Evolutionary conservation across 768 basidiomycete genomes (phyloP).

Genomic region (Boletus huronensis): DNA sequence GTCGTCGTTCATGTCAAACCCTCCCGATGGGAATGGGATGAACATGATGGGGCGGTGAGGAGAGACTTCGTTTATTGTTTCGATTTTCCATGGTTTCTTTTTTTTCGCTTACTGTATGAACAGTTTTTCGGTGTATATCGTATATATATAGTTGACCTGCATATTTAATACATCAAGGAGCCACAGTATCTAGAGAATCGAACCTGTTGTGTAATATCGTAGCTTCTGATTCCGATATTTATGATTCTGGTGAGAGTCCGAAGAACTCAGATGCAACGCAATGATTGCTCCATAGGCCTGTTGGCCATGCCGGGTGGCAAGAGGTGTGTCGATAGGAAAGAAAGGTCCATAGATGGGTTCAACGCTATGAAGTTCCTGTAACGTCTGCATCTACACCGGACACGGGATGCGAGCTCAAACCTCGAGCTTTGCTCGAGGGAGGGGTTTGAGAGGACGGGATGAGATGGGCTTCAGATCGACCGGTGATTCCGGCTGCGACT

Average conservation of each 20-base stretch:
- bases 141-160: constrained; percentile 5
- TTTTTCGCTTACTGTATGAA: not conserved
- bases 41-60: constrained; percentile 9
- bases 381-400: not conserved
- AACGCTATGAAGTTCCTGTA: not conserved
- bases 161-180: constrained; percentile 7
- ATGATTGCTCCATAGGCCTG: not conserved
- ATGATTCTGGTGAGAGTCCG: not conserved
- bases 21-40: constrained; percentile 23
- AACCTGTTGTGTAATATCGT: constrained; percentile 5
- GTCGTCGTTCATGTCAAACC: constrained; percentile 39
- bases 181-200: not conserved
- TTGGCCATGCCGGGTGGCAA: not conserved
- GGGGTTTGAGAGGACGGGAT: constrained; percentile 45
- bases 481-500: constrained; percentile 14
- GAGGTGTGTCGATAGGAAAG: not conserved
- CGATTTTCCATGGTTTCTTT: not conserved
- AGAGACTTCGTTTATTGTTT: not conserved
- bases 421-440: constrained; percentile 38
- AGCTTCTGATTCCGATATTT: not conserved
- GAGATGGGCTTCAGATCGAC: constrained; percentile 39
- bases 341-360: not conserved
- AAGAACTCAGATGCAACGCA: not conserved
- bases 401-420: constrained; percentile 19
- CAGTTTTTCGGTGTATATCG: not conserved